phyloP scores from a whole-genome alignment of 2,329 filamentous ascomycete genomes.

The Helotiales sp. region DNA sequence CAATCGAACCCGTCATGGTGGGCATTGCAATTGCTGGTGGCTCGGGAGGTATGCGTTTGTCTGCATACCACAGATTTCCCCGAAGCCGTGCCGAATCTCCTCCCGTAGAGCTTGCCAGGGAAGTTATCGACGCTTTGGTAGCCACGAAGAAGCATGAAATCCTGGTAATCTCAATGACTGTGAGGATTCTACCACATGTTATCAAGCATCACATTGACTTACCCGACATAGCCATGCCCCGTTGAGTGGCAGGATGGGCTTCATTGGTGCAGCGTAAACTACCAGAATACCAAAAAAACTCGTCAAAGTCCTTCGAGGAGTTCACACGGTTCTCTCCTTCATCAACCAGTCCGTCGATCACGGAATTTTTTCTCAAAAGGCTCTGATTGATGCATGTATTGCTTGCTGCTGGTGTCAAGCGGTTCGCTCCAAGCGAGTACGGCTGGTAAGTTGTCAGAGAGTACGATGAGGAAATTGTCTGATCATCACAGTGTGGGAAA shows the following conservation, averaged over 20 bases:
- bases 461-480: neutral
- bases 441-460: slow-evolving; percentile 42
- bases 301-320: slow-evolving; percentile 47
- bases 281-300: slow-evolving; percentile 48
- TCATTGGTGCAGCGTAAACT: slow-evolving; percentile 49
- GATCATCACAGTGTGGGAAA: slow-evolving; percentile 38
- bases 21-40: slow-evolving; percentile 52
- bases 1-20: too few species aligned
- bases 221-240: neutral
- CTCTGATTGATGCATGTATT: slow-evolving; percentile 46
- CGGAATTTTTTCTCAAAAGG: slow-evolving; percentile 38
- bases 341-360: slow-evolving; percentile 39
- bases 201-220: neutral
- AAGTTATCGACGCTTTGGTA: slow-evolving; percentile 56
- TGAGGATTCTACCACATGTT: neutral
- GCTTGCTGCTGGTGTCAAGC: slow-evolving; percentile 44
- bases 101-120: slow-evolving; percentile 54
- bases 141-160: slow-evolving; percentile 57
- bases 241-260: slow-evolving; percentile 38
- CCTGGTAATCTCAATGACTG: slow-evolving; percentile 47
- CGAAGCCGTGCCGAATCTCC: slow-evolving; percentile 11
- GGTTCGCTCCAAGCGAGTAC: slow-evolving; percentile 46
- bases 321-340: slow-evolving; percentile 59
- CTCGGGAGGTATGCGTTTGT: slow-evolving; percentile 47
- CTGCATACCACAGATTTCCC: neutral